Conservation (phyloP, 768 basidiomycete species). For the Mycena vitilis region DNA sequence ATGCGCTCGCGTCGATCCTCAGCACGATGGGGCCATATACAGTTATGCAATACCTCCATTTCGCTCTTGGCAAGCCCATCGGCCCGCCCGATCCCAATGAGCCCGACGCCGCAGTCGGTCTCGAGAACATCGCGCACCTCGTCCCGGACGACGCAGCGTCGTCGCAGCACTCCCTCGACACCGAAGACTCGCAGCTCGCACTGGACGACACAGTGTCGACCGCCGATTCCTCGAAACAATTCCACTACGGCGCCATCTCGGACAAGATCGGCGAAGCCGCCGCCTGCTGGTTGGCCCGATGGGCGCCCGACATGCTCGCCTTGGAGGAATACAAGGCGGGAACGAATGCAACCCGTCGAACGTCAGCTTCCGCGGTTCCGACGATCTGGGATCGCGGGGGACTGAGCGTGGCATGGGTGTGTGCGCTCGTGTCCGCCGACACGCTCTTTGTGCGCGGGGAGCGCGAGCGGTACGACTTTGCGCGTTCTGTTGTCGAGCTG, state of each 20-base stretch:
- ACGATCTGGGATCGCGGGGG: conserved; percentile 83
- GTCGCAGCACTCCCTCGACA: conserved; percentile 28
- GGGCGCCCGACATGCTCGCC: conserved; percentile 84
- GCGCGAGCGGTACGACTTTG: conserved; percentile 83
- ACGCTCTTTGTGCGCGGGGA: conserved; percentile 84
- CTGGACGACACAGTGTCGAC: no score
- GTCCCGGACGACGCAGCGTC: conserved; percentile 48
- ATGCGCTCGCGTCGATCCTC: conserved; percentile 78
- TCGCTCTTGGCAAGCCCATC: conserved; percentile 81
- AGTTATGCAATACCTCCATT: conserved; percentile 79
- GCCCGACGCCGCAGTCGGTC: conserved; percentile 71
- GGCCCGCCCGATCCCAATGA: conserved; percentile 55
- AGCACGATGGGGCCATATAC: conserved; percentile 85
- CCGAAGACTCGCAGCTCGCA: conserved; percentile 21
- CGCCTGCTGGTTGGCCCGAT: conserved; percentile 87
- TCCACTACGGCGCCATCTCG: conserved; percentile 88
- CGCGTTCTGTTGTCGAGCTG: conserved; percentile 80
- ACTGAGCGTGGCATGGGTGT: conserved; percentile 77
- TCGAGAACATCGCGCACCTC: conserved; percentile 73
- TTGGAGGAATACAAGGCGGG: conserved; percentile 61
- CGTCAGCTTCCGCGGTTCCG: conserved; percentile 48
- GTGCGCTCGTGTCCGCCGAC: conserved; percentile 81
- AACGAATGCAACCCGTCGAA: conserved; percentile 23
- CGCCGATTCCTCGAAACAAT: conserved; percentile 47
- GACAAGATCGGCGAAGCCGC: conserved; percentile 94